A percentile compares a stretch with the other conserved stretches of the same genome.
These are phyloP conservation scores for Claviceps arundinis DNA, from an alignment of 2,329 filamentous ascomycete genomes.

Conservation along the genomic window DNA sequence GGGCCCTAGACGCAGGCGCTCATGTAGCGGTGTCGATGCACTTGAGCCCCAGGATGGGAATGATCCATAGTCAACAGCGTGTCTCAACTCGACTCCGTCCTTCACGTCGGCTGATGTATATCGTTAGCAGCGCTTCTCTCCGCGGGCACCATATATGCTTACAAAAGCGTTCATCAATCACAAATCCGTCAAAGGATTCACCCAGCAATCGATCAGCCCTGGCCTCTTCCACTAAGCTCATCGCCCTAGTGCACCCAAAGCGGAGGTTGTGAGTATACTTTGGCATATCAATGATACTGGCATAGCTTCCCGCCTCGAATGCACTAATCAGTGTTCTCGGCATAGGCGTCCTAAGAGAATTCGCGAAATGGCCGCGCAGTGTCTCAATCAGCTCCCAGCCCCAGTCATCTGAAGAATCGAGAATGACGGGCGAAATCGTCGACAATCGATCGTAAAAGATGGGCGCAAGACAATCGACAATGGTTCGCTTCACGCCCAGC, in stretches of 20 bases:
- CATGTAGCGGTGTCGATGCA: slow-evolving; percentile 24
- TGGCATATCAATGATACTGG: slow-evolving; percentile 34
- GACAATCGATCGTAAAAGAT: slow-evolving; percentile 43
- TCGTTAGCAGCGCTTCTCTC: slow-evolving; percentile 33
- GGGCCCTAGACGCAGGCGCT: slow-evolving; percentile 36
- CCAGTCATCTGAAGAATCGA: slow-evolving; percentile 19
- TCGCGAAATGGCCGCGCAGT: slow-evolving; percentile 31
- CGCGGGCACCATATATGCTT: slow-evolving; percentile 12
- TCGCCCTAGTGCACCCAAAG: slow-evolving; percentile 36
- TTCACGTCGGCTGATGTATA: slow-evolving; percentile 25
- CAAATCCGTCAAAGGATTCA: slow-evolving; percentile 25
- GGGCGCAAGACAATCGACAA: slow-evolving; percentile 42
- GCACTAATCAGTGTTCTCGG: slow-evolving; percentile 29
- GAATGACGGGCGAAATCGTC: slow-evolving; percentile 30
- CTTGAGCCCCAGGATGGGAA: slow-evolving; percentile 34
- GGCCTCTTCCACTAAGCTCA: slow-evolving; percentile 38
- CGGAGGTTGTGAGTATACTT: slow-evolving; percentile 30
- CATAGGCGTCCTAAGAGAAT: slow-evolving; percentile 33
- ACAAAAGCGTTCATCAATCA: slow-evolving; percentile 34
- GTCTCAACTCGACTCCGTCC: slow-evolving; percentile 25
- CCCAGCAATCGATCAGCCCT: slow-evolving; percentile 31
- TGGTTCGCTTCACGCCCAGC: slow-evolving; percentile 42
- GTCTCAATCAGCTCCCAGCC: slow-evolving; percentile 27
- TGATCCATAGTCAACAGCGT: slow-evolving; percentile 38
- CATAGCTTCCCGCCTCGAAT: slow-evolving; percentile 36